Evolutionary conservation across 2,329 filamentous ascomycete species (phyloP), one percentile per base, ranked within the genome.

Genomic region (Cadophora sp.): DNA sequence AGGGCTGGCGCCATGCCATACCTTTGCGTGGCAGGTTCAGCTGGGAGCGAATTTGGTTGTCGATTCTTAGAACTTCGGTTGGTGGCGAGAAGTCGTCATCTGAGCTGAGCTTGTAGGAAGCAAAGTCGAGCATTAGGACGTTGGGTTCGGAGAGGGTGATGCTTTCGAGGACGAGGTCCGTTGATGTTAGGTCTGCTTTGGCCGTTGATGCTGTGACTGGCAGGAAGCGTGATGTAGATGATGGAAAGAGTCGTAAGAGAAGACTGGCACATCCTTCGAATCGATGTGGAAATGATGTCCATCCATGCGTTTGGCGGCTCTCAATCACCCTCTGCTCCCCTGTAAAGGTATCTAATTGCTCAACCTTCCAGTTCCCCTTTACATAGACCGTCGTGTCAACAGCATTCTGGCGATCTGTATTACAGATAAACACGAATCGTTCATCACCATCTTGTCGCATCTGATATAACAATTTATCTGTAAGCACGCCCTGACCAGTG

Each of bases 221-320:
- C 9, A 76, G 41, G 4, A 75, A 53, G 55, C 8, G 14, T 18
- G 33, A 41, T 14, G n/a, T 27, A 43, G 43, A 30, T 6, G 53
- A 41, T 8, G 74, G 71, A 3, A 60, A 59, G 1, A 78, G 65
- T 9, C 70, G 70, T 16, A 78, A 39, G 1, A 78, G 65, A 8
- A 77, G 63, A 65, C 75, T 77, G 13, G 70, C 71, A 48, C 75
- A 77, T 5, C 76, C 76, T 53, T 77, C 74, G 39, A 77, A 77
- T 6, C 58, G 67, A 45, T 77, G 69, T 0, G 65, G 66, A 18
- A 77, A 72, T 13, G 39, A 53, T 2, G 73, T 76, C 74, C 75
- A 76, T 5, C 71, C 71, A 9, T 59, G 53, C 2, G 56, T 53
- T 16, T 33, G 39, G 0, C 63, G 20, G 11, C 69, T 69, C 22